Evolutionary conservation across 441 rosid species (phyloP).

Genomic region (Erysimum pusillum): DNA sequence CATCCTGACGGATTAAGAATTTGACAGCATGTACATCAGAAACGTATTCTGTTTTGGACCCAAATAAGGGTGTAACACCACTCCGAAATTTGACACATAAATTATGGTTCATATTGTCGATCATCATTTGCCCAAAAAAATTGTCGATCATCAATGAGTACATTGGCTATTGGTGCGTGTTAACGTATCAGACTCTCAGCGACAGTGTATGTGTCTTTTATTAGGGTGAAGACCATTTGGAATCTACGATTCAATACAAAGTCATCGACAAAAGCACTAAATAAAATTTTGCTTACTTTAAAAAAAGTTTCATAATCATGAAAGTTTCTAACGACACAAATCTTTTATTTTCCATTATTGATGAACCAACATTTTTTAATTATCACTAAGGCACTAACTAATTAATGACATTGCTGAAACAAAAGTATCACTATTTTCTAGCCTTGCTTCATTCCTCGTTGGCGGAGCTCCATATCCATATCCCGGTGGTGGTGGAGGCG

Average conservation of each 20-base stretch:
- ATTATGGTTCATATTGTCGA: not conserved
- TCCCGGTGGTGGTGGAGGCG: slow-evolving; percentile 12
- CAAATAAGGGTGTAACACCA: too few relatives aligned
- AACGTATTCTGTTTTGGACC: too few relatives aligned
- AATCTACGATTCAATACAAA: not conserved
- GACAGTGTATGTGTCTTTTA: not conserved
- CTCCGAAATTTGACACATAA: too few relatives aligned
- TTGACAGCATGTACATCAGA: too few relatives aligned
- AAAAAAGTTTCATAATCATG: too few relatives aligned
- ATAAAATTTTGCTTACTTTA: too few relatives aligned
- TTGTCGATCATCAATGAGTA: too few relatives aligned
- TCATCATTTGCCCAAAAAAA: too few relatives aligned
- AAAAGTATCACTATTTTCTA: not conserved
- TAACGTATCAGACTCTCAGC: too few relatives aligned
- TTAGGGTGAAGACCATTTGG: not conserved
- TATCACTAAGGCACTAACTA: not conserved
- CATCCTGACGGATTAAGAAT: too few relatives aligned
- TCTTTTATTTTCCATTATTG: not conserved
- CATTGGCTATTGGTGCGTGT: not conserved
- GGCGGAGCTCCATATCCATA: slow-evolving; percentile 45
- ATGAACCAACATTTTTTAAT: not conserved
- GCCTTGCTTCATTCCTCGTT: slow-evolving; percentile 43
- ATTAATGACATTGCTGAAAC: slow-evolving; percentile 7
- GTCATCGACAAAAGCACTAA: not conserved
- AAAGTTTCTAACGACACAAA: not conserved